These are phyloP conservation scores for Eucalyptus erythrocorys DNA, from an alignment of 345 rosid genomes.

Conservation along the genomic window DNA sequence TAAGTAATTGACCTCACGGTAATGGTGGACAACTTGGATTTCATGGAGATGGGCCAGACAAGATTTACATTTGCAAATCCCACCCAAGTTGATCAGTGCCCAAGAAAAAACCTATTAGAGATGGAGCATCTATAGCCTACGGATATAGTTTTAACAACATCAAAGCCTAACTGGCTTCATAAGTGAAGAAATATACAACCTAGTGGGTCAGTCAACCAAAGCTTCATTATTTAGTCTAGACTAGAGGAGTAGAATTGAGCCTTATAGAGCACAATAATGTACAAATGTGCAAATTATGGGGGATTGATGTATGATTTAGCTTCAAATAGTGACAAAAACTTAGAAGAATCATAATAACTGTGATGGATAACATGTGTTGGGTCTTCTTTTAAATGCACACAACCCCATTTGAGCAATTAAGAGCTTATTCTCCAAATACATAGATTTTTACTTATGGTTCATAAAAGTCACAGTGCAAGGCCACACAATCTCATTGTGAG, in stretches of 20 bases:
- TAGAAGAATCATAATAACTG: background rate
- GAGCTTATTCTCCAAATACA: background rate
- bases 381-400: background rate
- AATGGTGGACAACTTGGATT: background rate
- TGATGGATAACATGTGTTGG: background rate
- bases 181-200: too few species aligned
- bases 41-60: background rate
- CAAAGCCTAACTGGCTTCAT: fast-evolving
- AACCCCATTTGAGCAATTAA: background rate
- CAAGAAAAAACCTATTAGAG: background rate
- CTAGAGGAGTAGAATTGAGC: background rate
- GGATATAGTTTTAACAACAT: too few species aligned
- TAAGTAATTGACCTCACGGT: background rate
- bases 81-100: too few species aligned
- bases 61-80: background rate
- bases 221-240: background rate
- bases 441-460: background rate
- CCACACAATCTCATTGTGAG: background rate
- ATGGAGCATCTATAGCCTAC: too few species aligned
- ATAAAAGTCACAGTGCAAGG: background rate
- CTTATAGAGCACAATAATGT: background rate
- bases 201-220: background rate
- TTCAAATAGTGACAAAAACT: background rate
- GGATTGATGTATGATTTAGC: background rate
- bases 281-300: background rate